These are phyloP conservation scores for Yamadazyma membranifaciens DNA, from an alignment of 1,139 yeast genomes.

Conservation along the genomic window DNA sequence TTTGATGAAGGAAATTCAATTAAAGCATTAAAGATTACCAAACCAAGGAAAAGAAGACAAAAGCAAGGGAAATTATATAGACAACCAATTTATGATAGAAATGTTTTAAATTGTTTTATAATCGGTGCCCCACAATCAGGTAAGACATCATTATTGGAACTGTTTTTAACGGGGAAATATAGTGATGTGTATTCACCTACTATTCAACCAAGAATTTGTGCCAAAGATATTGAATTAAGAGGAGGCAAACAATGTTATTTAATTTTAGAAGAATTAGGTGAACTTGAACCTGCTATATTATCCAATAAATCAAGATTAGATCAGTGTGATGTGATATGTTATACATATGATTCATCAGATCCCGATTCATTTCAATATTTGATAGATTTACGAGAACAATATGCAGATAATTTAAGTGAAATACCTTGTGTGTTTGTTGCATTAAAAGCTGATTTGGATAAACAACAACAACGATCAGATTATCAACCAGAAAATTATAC, in stretches of 20 bases:
- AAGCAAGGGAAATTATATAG: conserved; percentile 67
- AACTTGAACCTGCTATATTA: conserved; percentile 76
- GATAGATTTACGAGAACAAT: conserved; percentile 60
- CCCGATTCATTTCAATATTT: conserved; percentile 90
- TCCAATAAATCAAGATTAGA: conserved; percentile 71
- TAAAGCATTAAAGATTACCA: conserved; percentile 78
- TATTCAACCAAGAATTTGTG: conserved; percentile 74
- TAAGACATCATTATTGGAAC: conserved; percentile 75
- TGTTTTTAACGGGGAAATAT: conserved; percentile 74
- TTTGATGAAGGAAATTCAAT: conserved; percentile 54
- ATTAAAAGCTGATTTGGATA: conserved; percentile 88
- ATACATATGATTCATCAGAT: conserved; percentile 90
- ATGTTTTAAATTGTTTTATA: conserved; percentile 86
- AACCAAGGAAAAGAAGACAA: conserved; percentile 66
- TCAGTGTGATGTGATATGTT: conserved; percentile 87
- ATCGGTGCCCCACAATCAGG: conserved; percentile 87
- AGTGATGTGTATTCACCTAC: conserved; percentile 80
- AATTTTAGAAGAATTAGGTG: conserved; percentile 87
- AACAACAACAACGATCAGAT: conserved; percentile 87
- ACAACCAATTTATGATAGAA: conserved; percentile 72
- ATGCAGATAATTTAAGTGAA: conserved; percentile 54
- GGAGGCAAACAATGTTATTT: conserved; percentile 96
- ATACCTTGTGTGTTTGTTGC: conserved; percentile 90
- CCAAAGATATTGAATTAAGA: conserved; percentile 88
- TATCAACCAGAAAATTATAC: conserved; percentile 88